Evolutionary conservation across 2,329 filamentous ascomycete genomes (phyloP).

Genomic region (Colletotrichum chrysophilum): DNA sequence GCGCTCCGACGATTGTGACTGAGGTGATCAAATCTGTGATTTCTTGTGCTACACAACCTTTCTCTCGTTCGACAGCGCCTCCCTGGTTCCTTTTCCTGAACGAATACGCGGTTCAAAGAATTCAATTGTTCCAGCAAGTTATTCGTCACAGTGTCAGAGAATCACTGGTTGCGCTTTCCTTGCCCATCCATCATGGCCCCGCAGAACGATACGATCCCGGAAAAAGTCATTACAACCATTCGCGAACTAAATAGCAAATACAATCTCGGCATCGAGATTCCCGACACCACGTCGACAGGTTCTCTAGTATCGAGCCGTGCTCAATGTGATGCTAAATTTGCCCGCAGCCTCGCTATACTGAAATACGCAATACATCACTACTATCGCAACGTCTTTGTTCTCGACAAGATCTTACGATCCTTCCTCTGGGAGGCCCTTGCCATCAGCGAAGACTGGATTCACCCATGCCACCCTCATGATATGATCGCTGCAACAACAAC

Average conservation of each 20-base stretch:
- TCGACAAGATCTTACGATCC: background rate
- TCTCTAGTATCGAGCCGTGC: background rate
- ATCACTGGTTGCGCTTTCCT: too few relatives aligned
- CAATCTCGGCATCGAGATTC: conserved; percentile 1
- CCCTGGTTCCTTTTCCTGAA: too few relatives aligned
- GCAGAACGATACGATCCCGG: background rate
- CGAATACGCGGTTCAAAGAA: too few relatives aligned
- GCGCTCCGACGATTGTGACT: too few relatives aligned
- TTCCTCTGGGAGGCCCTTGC: background rate
- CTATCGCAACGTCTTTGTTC: background rate
- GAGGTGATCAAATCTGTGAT: too few relatives aligned
- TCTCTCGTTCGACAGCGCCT: too few relatives aligned
- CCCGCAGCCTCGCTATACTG: background rate
- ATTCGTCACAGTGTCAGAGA: too few relatives aligned
- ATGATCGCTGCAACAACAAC: background rate
- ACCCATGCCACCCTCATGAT: background rate
- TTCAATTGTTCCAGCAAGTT: too few relatives aligned
- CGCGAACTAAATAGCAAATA: conserved; percentile 15
- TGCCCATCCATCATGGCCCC: too few relatives aligned
- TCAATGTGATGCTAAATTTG: background rate
- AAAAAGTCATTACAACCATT: background rate
- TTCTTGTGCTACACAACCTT: too few relatives aligned
- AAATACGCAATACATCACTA: background rate
- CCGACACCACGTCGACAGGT: background rate
- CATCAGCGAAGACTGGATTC: background rate